Percentiles rank a stretch among this genome's conserved stretches.
These are phyloP conservation scores for Schizochytrium sp. DNA, from an alignment of 108 stramenopile species.

Conservation along the genomic window DNA sequence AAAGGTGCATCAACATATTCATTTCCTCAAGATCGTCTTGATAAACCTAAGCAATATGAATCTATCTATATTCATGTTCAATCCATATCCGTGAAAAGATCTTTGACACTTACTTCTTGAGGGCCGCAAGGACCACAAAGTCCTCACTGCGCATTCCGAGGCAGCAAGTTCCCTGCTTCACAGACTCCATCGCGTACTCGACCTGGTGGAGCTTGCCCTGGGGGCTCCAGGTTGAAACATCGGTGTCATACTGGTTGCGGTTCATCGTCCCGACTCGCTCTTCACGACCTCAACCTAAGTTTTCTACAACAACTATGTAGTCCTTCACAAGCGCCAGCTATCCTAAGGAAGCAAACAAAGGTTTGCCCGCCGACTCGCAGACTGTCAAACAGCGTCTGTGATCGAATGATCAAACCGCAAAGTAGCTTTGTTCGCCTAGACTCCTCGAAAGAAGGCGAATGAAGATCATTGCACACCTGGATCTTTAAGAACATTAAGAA, in stretches of 20 bases:
- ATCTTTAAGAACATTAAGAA: neutral
- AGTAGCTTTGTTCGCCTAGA: too few relatives aligned
- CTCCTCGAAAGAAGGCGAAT: conserved; percentile 30
- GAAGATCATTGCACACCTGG: conserved; percentile 26
- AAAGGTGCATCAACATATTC: too few relatives aligned
- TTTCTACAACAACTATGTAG: too few relatives aligned
- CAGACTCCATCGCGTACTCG: conserved; percentile 99
- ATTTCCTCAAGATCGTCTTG: too few relatives aligned
- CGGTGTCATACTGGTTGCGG: conserved; percentile 99
- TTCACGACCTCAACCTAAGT: neutral
- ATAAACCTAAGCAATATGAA: too few relatives aligned
- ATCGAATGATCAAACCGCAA: too few relatives aligned
- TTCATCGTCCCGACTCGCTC: conserved; percentile 82
- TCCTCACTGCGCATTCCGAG: conserved; percentile 87
- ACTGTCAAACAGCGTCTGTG: too few relatives aligned
- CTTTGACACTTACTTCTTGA: conserved; percentile 80
- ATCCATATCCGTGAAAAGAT: neutral
- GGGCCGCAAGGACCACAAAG: conserved; percentile 90
- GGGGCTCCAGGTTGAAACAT: conserved; percentile 98
- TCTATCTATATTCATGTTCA: neutral
- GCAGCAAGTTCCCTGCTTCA: conserved; percentile 96
- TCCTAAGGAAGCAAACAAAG: neutral
- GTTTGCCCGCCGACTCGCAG: neutral
- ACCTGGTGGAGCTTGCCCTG: conserved; percentile 99
- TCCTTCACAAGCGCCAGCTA: neutral